Evolutionary conservation across 768 basidiomycete genomes (phyloP).

Genomic region (Tulasnella sp.): DNA sequence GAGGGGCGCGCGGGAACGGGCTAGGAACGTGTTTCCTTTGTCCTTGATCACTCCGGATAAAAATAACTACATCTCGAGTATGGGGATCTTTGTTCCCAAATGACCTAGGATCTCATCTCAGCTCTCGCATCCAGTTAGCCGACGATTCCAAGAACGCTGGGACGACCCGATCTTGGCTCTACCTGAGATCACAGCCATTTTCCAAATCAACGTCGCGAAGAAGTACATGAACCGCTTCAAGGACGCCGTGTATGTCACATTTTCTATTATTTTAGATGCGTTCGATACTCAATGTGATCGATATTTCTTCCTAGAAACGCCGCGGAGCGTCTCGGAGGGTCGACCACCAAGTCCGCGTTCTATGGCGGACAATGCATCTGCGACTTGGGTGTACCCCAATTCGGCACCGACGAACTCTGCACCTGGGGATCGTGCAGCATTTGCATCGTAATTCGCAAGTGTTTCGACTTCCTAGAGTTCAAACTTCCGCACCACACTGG

Average conservation of each 20-base stretch:
- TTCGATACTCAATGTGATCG: too few relatives aligned
- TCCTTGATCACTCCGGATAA: background rate
- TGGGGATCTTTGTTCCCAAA: background rate
- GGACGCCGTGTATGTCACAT: slow-evolving; percentile 2
- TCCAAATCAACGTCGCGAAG: slow-evolving; percentile 6
- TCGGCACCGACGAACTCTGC: background rate
- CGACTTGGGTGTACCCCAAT: slow-evolving; percentile 18
- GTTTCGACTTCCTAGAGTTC: slow-evolving; percentile 27
- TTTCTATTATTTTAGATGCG: background rate
- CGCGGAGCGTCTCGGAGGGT: slow-evolving; percentile 12
- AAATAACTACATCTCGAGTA: background rate
- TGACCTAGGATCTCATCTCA: background rate
- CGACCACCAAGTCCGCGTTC: slow-evolving; percentile 18
- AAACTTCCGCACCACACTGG: background rate
- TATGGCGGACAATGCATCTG: slow-evolving; percentile 26
- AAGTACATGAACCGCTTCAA: slow-evolving; percentile 21
- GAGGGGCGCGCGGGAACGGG: background rate
- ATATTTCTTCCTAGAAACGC: background rate
- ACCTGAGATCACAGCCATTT: slow-evolving; percentile 8
- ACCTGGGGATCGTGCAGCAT: slow-evolving; percentile 22
- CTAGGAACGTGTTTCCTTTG: background rate
- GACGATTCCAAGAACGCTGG: slow-evolving; percentile 1
- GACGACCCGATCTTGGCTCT: background rate
- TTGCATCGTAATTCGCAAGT: slow-evolving; percentile 23
- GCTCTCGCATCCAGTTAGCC: background rate